Base-by-base conservation (phyloP, 164 flowering plant genomes). In the Annona cherimola region DNA sequence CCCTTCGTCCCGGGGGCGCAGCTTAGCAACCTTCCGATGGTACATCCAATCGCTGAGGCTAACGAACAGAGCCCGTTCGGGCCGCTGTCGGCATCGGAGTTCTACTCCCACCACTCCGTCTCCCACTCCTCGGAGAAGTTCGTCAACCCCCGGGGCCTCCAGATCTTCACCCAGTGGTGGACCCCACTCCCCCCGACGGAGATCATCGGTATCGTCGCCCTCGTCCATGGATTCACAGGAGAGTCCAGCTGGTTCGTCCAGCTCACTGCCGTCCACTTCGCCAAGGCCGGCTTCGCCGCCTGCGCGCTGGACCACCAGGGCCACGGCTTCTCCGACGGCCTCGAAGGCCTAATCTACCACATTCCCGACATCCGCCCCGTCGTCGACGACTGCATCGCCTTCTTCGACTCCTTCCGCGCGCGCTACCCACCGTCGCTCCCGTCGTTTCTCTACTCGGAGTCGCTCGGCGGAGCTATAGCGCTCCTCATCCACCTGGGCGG, bases 261-360 rank as follows among this genome's bases (percentile, higher is more conserved):
- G 73, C 91, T 91, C 77, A 92, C 97, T 45, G 79, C 94, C 73
- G 81, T 95, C 19, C 85, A 76, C 86, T 71, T 94, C 67, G 86
- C 97, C 41, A 77, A 85, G 54, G 74, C 84, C 14, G 99, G 99
- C 3, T 94, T 90, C 84, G 85, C 87, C 71, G 79, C 83, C 61
- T 86, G 92, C 68, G 97, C 98, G 16, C 83, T 93, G 50, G 99
- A 96, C 73, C 95, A 91, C 83, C 98, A 91, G 72, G 99, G 99
- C 77, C 99, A 96, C 75, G 99, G 99, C 63, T 88, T 79, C 86
- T 91, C 96, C 71, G 97, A 92, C 26, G 92, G 93, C 61, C 87
- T 90, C 18, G 42, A 71, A 12, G 77, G 77, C 64, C 77, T 75
- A 45, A 14, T 26, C 39, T 74, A 78, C n/a, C 97, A 94, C 79